Percentiles rank a stretch among this genome's conserved stretches.
phyloP scores from a whole-genome alignment of 257 asterid species.

The Verbena officinalis region DNA sequence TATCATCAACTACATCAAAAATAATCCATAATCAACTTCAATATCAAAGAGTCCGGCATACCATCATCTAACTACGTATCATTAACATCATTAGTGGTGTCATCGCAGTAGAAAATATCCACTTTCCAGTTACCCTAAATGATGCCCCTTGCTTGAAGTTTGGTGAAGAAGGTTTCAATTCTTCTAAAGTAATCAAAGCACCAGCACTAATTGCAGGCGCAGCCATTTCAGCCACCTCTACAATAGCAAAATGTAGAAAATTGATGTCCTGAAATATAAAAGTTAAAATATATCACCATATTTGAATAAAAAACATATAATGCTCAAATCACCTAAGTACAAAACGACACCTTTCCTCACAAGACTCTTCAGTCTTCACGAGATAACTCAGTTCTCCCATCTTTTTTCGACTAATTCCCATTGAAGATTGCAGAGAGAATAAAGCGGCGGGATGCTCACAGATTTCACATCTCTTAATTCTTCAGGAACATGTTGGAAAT shows the following conservation, averaged over 20 bases:
- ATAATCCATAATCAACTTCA: no score
- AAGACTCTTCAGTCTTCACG: conserved; percentile 49
- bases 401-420: conserved; percentile 62
- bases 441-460: conserved; percentile 52
- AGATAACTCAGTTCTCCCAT: conserved; percentile 48
- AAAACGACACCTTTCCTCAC: conserved; percentile 58
- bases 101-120: conserved; percentile 37
- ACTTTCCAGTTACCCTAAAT: conserved; percentile 89
- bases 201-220: conserved; percentile 54
- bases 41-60: no score
- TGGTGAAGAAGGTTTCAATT: conserved; percentile 69
- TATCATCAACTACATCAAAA: no score
- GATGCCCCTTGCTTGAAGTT: conserved; percentile 77
- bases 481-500: conserved; percentile 41
- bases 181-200: conserved; percentile 66
- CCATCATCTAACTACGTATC: no score
- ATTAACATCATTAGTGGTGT: no score
- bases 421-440: conserved; percentile 43
- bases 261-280: not conserved
- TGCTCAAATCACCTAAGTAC: conserved; percentile 76
- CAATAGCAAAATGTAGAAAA: not conserved
- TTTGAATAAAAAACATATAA: no score
- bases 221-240: conserved; percentile 43
- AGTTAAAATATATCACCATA: not conserved
- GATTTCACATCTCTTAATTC: conserved; percentile 49